Evolutionary conservation across 495 filamentous ascomycete genomes (phyloP).

Genomic region (Penicillium macrosclerotiorum): DNA sequence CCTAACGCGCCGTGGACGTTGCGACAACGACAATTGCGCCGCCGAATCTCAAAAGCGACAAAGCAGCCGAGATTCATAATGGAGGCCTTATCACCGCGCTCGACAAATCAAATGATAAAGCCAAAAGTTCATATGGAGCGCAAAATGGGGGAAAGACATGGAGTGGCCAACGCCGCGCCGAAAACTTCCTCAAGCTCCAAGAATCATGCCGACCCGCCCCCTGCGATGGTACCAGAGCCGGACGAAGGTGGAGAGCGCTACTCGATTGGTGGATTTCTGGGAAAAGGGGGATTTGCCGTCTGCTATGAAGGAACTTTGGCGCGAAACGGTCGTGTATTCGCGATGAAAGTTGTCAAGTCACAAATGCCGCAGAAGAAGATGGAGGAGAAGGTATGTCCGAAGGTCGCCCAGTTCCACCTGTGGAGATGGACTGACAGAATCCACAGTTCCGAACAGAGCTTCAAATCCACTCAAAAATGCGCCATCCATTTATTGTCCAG

Average conservation of each 20-base stretch:
- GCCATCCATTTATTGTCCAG: slow-evolving; percentile 88
- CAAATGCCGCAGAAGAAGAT: slow-evolving; percentile 81
- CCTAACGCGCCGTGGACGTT: slow-evolving; percentile 5
- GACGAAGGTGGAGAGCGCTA: slow-evolving; percentile 73
- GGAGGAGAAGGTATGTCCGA: slow-evolving; percentile 75
- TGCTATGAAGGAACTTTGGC: slow-evolving; percentile 76
- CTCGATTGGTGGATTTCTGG: slow-evolving; percentile 76
- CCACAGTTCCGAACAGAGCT: slow-evolving; percentile 92
- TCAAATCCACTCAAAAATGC: slow-evolving; percentile 97
- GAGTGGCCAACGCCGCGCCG: slow-evolving; percentile 42
- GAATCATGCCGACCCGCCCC: slow-evolving; percentile 73
- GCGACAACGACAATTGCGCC: slow-evolving; percentile 21
- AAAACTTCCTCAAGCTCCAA: slow-evolving; percentile 39
- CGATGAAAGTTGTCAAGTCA: slow-evolving; percentile 87
- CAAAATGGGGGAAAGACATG: slow-evolving; percentile 55
- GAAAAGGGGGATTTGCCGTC: slow-evolving; percentile 93
- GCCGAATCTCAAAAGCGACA: slow-evolving; percentile 4
- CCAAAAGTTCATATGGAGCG: slow-evolving; percentile 41
- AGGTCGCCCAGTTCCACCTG: background rate
- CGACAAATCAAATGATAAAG: slow-evolving; percentile 59
- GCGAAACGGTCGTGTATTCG: slow-evolving; percentile 64
- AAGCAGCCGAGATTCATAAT: slow-evolving; percentile 34
- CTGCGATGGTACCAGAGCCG: slow-evolving; percentile 73
- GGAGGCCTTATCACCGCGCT: slow-evolving; percentile 71
- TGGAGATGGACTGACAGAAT: slow-evolving; percentile 31